Base-by-base conservation (phyloP, 73 alveolate species). In the Effrenium voratum region DNA sequence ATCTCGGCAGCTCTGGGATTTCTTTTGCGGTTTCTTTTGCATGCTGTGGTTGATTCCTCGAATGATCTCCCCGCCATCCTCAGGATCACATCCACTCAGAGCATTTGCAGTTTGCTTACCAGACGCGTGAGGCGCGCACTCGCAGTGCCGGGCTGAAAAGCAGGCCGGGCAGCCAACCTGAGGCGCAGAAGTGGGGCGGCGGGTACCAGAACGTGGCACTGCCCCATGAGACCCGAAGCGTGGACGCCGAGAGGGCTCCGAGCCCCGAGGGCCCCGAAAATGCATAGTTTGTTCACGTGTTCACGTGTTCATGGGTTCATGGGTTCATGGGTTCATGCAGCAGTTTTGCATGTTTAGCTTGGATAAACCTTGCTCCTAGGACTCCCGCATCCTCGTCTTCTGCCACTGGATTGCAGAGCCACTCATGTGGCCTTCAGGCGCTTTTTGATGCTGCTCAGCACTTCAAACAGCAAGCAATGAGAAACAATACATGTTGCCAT, bases 381-480 rank as follows among this genome's bases (percentile, higher is more conserved):
- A 1, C 40, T 40, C 77, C 32, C 13, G 2, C 3, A 36, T 19
- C 94, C 94, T 36, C 94, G 94, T 5, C 36, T 85, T 80, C 94
- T 85, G 80, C 94, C 94, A 22, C 32, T 85, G 94, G 94, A 85
- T 60, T 85, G 94, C 36, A 45, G 76, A 13, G 94, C 94, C 81
- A 85, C 93, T 32, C 72, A 50, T 22, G 75, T 82, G 16, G 93
- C 73, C 55, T 46, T 82, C 93, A 82, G 55, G 93, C 52, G 40
- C 63, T 38, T 22, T 22, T 57, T 57, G 16, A 22, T 22, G 28
- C 1, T 0, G 16, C 3, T 22, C 72, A 57, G n/a, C n/a, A 57
- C n/a, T 57, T 30, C n/a, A 4, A 22, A 38, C 75, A 38, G 36
- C 16, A 60, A 22, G 75, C 36, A 38, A 22, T 12, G 8, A 8